A percentile compares a stretch with the other conserved stretches of the same genome.
These are phyloP conservation scores for Amanita thiersii DNA, from an alignment of 768 basidiomycete species.

Conservation along the genomic window DNA sequence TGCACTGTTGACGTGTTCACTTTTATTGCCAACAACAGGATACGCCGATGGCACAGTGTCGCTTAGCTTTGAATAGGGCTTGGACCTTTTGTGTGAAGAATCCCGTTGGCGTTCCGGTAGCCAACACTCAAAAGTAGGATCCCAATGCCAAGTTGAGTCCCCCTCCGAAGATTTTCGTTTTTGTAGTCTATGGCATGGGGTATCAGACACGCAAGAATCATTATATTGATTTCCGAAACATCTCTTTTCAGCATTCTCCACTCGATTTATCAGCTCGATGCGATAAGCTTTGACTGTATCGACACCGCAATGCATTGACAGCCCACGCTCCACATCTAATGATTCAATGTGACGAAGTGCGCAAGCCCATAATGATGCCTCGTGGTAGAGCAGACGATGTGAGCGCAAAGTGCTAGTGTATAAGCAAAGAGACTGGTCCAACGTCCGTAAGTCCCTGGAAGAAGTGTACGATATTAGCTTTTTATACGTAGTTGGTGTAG, in stretches of 20 bases:
- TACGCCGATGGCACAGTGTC: too few relatives aligned
- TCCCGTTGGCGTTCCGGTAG: neutral
- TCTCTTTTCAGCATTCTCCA: conserved; percentile 44
- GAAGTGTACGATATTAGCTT: conserved; percentile 12
- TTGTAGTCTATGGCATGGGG: too few relatives aligned
- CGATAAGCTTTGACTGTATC: conserved; percentile 25
- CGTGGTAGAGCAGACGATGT: conserved; percentile 28
- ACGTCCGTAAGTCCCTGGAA: conserved; percentile 8
- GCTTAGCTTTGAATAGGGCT: neutral
- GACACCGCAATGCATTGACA: conserved; percentile 13
- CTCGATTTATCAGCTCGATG: conserved; percentile 31
- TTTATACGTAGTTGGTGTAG: conserved; percentile 16
- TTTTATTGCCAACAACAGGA: too few relatives aligned
- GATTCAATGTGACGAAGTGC: conserved; percentile 39
- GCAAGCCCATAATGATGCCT: conserved; percentile 46
- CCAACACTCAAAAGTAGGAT: conserved; percentile 4
- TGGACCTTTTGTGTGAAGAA: neutral
- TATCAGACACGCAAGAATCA: too few relatives aligned
- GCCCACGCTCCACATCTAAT: conserved; percentile 14
- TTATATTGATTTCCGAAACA: conserved; percentile 28
- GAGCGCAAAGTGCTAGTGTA: conserved; percentile 23
- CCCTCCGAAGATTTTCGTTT: conserved; percentile 2
- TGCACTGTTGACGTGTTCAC: too few relatives aligned
- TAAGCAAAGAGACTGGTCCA: conserved; percentile 13
- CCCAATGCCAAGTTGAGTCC: conserved; percentile 1